Percentiles rank a stretch among this genome's conserved stretches.
Evolutionary conservation across 2,329 filamentous ascomycete genomes (phyloP).

Genomic region (Orbilia ellipsospora): DNA sequence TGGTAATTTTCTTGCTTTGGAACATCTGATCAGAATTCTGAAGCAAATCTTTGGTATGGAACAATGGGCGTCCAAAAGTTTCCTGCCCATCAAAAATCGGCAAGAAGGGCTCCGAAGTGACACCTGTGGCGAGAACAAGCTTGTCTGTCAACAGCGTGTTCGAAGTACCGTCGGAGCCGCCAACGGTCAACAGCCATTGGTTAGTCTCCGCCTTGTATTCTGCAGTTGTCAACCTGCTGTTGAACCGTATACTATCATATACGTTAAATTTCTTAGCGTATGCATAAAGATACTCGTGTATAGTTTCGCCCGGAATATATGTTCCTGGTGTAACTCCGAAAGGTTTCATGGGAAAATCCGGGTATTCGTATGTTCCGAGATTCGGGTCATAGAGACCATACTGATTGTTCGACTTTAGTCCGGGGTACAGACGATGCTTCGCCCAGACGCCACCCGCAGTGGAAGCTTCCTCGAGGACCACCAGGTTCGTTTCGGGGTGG

Average conservation of each 20-base stretch:
- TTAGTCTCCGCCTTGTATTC: slow-evolving; percentile 60
- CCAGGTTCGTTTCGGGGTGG: slow-evolving; percentile 69
- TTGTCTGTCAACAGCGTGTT: slow-evolving; percentile 60
- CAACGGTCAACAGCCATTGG: slow-evolving; percentile 65
- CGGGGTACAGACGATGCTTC: slow-evolving; percentile 73
- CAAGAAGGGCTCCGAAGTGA: slow-evolving; percentile 67
- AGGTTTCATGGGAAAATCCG: slow-evolving; percentile 75
- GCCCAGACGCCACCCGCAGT: slow-evolving; percentile 78
- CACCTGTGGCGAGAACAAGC: slow-evolving; percentile 69
- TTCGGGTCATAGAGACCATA: slow-evolving; percentile 70
- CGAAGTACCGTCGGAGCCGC: slow-evolving; percentile 55
- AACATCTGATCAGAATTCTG: slow-evolving; percentile 63
- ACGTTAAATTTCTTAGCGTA: slow-evolving; percentile 65
- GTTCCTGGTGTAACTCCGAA: slow-evolving; percentile 63
- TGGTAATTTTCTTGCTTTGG: slow-evolving; percentile 65
- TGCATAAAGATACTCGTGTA: slow-evolving; percentile 66
- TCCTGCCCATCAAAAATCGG: slow-evolving; percentile 66
- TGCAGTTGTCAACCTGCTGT: slow-evolving; percentile 63
- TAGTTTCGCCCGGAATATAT: slow-evolving; percentile 66
- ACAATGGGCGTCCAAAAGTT: slow-evolving; percentile 65
- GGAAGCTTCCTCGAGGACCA: slow-evolving; percentile 70
- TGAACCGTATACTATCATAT: slow-evolving; percentile 63
- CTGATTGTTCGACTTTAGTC: slow-evolving; percentile 79
- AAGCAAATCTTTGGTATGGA: slow-evolving; percentile 67
- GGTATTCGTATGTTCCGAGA: slow-evolving; percentile 68